Base-by-base conservation (phyloP, 768 basidiomycete genomes). In the Kwoniella sp. region DNA sequence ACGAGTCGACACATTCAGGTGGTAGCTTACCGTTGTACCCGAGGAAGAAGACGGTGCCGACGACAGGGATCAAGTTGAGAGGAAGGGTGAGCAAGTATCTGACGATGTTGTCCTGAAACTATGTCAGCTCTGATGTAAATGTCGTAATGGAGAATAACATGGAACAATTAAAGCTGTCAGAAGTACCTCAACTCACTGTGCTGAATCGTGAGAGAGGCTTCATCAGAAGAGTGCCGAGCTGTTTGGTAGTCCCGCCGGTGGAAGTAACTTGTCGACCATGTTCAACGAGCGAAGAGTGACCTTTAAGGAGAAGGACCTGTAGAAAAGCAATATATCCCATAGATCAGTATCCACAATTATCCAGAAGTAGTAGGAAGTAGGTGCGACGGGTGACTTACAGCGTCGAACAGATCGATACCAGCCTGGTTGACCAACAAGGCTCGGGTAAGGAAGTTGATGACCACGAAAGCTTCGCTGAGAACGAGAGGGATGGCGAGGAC, bases 51-150 rank as follows among this genome's bases (percentile, higher is more conserved):
- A 82, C 84, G 1, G 88, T 88, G 7, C 88, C 88, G 44, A 88
- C 82, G 24, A 84, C 83, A 0, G 88, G 88, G 25, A 90, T 83
- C 30, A 86, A 78, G 79, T 89, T 90, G 55, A 89, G 82, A 19
- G 88, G 88, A 6, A 89, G 80, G 3, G 86, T 86, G 24, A 88
- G 68, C 37, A 88, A 68, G 74, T 89, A 90, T 68, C 85, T 81
- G 19, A 86, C 69, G 48, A 88, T 68, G 52, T 70, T 77, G 52
- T 77, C 75, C 74, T 76, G 52, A 2, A 10, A 44, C 17, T 9
- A 44, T 15, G 40, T 44, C 40, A 44, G 40, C 15, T 19, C 1
- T 27, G 15, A 83, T 82, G 36, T 54, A 24, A 58, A 55, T 57
- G 36, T 2, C 24, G 25, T 26, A 29, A 33, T n/a, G n/a, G n/a